Evolutionary conservation across 306 rosid genomes (phyloP), one percentile per base, ranked within the genome.

Genomic region (Cicer pinnatifidum): DNA sequence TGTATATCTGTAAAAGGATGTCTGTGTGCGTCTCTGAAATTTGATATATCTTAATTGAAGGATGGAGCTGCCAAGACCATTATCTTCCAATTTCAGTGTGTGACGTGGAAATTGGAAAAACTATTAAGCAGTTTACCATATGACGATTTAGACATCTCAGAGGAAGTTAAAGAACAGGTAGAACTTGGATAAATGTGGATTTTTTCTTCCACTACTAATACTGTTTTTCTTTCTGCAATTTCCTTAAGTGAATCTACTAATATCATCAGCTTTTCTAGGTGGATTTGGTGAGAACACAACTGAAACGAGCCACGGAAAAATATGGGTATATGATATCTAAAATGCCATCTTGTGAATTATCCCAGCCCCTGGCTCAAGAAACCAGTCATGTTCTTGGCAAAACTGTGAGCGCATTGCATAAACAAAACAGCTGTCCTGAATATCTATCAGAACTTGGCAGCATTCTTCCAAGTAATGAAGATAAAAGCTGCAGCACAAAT

Each of bases 91-190:
- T 94, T 94, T 67, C 96, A 94, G 73, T 87, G 87, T 41, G 96
- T 90, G 77, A 88, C 97, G 11, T 88, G 89, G 96, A 94, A 87
- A 76, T 81, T 94, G 86, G 99, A 94, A 86, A 89, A 86, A 66
- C 89, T 93, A 44, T 65, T 94, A 75, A 75, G 84, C 50, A 80
- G 77, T 71, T 70, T 94, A 67, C 96, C 96, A 3, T 91, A 83
- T 73, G 96, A 85, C 46, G 82, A 64, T 73, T 85, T 85, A 53
- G 91, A 88, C 63, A 87, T 94, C 71, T 94, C 97, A 3, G 97
- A 84, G 85, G 99, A 94, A 86, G 99, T 94, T 77, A 85, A 83
- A 71, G 99, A 94, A 77, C 97, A 94, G 97, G 99, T 94, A 76
- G 51, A 80, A 78, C 67, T 57, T 85, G 70, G 64, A 60, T 51